A percentile compares a stretch with the other conserved stretches of the same genome.
Evolutionary conservation across 176 grass and related monocot species (phyloP).

Genomic region (Avena insularis): DNA sequence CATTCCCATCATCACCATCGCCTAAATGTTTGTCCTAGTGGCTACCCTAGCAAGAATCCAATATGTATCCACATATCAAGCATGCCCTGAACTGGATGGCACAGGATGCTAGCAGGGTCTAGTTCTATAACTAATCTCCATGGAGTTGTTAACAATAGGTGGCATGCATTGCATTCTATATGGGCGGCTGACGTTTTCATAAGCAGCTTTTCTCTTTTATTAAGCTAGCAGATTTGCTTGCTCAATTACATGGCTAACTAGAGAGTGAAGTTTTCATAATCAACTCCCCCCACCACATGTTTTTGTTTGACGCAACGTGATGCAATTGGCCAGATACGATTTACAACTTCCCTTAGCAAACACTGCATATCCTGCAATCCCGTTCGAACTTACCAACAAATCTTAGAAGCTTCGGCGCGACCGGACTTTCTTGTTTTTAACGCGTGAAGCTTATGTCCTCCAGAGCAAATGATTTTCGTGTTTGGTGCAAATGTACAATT

Average conservation of each 20-base stretch:
- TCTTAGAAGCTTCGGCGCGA: neutral
- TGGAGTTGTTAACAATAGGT: neutral
- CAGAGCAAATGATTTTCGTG: neutral
- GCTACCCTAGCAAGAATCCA: slow-evolving; percentile 50
- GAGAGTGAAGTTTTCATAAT: neutral
- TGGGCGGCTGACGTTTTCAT: neutral
- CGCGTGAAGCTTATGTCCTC: neutral
- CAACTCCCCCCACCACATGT: neutral
- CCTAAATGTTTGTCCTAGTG: slow-evolving; percentile 18
- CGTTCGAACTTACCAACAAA: neutral
- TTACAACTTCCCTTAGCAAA: slow-evolving; percentile 5
- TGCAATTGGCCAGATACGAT: neutral
- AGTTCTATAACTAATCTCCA: neutral
- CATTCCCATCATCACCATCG: slow-evolving; percentile 21
- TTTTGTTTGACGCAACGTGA: neutral
- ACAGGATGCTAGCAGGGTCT: neutral
- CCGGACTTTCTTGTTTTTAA: neutral
- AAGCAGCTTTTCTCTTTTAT: neutral
- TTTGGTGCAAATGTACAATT: slow-evolving; percentile 45
- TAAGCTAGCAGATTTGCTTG: neutral
- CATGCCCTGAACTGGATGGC: neutral
- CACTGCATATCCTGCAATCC: neutral
- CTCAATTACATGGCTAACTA: neutral
- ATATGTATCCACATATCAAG: slow-evolving; percentile 26
- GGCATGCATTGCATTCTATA: neutral